Percentiles rank a stretch among this genome's conserved stretches.
Conservation (phyloP, 2,329 filamentous ascomycete species). For the Claviceps quebecensis region DNA sequence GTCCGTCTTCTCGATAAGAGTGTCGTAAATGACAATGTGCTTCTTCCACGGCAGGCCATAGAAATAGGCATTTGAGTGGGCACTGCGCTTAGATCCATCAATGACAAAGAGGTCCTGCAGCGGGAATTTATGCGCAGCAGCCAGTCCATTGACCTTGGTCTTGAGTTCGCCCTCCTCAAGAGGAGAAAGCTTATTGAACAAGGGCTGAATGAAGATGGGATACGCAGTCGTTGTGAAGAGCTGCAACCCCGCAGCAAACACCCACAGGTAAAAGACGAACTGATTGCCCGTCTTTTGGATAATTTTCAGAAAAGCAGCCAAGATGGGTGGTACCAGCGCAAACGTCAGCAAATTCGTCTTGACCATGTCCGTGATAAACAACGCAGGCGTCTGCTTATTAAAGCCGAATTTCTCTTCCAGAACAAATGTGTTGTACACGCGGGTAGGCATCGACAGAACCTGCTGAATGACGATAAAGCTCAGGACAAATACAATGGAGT, state of each 20-base stretch:
- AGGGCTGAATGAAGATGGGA: conserved; percentile 79
- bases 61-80: conserved; percentile 88
- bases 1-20: conserved; percentile 87
- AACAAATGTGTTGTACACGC: conserved; percentile 88
- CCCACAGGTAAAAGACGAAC: conserved; percentile 98
- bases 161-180: conserved; percentile 80
- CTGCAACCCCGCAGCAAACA: conserved; percentile 80
- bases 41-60: conserved; percentile 98
- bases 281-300: conserved; percentile 83
- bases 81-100: conserved; percentile 74
- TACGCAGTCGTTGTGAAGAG: conserved; percentile 94
- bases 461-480: conserved; percentile 73
- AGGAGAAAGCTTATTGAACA: conserved; percentile 97
- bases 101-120: conserved; percentile 90
- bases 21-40: conserved; percentile 99
- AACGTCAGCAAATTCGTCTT: conserved; percentile 78
- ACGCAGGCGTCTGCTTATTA: conserved; percentile 88
- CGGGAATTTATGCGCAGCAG: conserved; percentile 75
- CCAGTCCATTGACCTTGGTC: conserved; percentile 71
- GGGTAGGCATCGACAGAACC: conserved; percentile 62
- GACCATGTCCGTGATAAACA: conserved; percentile 82
- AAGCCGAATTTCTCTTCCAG: conserved; percentile 95
- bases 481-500: conserved; percentile 86
- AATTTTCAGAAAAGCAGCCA: conserved; percentile 85
- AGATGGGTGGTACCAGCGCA: conserved; percentile 70